Percentiles rank a stretch among this genome's conserved stretches.
These are phyloP conservation scores for Sporothrix brasiliensis DNA, from an alignment of 2,329 filamentous ascomycete genomes.

Conservation along the genomic window DNA sequence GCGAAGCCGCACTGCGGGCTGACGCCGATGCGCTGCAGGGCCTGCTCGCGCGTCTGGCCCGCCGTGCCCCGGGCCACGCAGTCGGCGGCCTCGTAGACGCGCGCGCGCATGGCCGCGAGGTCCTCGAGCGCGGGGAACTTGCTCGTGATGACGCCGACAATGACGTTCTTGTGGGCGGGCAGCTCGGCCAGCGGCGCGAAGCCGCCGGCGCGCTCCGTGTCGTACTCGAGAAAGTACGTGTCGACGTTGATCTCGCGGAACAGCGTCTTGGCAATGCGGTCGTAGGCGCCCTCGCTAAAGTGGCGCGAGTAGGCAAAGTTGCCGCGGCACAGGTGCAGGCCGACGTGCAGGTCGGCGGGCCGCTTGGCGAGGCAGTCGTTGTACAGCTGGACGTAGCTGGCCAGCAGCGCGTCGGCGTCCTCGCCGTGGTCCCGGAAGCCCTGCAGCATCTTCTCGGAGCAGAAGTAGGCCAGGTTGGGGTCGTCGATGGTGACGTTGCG, in stretches of 20 bases:
- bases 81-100: constrained; percentile 61
- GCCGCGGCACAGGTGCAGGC: constrained; percentile 66
- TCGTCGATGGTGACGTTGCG: constrained; percentile 63
- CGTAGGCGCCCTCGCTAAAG: constrained; percentile 66
- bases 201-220: constrained; percentile 59
- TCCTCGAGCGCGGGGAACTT: constrained; percentile 44
- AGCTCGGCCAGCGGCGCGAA: constrained; percentile 64
- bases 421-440: constrained; percentile 61
- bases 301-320: constrained; percentile 66
- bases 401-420: constrained; percentile 66
- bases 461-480: constrained; percentile 67
- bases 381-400: constrained; percentile 72
- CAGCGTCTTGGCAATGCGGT: constrained; percentile 63
- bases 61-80: constrained; percentile 65
- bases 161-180: constrained; percentile 63
- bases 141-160: constrained; percentile 57
- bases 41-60: constrained; percentile 63
- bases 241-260: constrained; percentile 62
- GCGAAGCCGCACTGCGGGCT: constrained; percentile 73
- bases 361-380: constrained; percentile 67
- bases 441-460: constrained; percentile 66
- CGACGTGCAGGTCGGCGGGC: constrained; percentile 68
- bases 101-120: constrained; percentile 55
- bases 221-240: constrained; percentile 54
- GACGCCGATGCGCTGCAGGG: constrained; percentile 65